phyloP scores from a whole-genome alignment of 768 basidiomycete species.

The Lactifluus subvellereus region DNA sequence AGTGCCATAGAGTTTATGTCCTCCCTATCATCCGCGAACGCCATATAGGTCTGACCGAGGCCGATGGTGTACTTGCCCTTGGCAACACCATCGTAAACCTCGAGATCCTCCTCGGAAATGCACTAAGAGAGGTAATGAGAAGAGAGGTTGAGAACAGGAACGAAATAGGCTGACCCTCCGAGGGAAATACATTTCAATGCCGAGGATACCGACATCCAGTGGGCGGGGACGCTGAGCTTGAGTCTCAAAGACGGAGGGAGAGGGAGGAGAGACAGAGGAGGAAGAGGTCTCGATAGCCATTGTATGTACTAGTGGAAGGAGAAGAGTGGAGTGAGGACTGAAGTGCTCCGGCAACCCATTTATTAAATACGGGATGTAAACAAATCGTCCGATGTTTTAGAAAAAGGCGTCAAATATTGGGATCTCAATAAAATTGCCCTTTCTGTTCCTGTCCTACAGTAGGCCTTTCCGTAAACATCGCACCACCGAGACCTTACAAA shows the following conservation, averaged over 20 bases:
- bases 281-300: constrained; percentile 24
- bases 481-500: constrained; percentile 11
- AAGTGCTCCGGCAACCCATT: not conserved
- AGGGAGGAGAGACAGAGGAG: not conserved
- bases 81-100: constrained; percentile 22
- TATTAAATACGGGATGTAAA: constrained; percentile 12
- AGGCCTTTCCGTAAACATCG: not conserved
- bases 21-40: constrained; percentile 96
- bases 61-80: constrained; percentile 99
- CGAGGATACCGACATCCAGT: constrained; percentile 25
- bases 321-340: not conserved
- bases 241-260: constrained; percentile 21
- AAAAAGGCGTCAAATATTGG: constrained; percentile 13
- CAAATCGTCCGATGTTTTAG: constrained; percentile 26
- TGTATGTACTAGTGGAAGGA: not conserved
- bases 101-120: constrained; percentile 88
- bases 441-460: no score
- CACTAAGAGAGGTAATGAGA: constrained; percentile 45
- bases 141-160: not conserved
- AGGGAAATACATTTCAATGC: constrained; percentile 26
- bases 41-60: constrained; percentile 97
- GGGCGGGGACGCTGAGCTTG: constrained; percentile 24
- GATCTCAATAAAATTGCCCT: not conserved
- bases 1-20: constrained; percentile 98
- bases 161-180: constrained; percentile 1